These are phyloP conservation scores for Microcera coccophila DNA, from an alignment of 2,329 filamentous ascomycete genomes.

Conservation along the genomic window DNA sequence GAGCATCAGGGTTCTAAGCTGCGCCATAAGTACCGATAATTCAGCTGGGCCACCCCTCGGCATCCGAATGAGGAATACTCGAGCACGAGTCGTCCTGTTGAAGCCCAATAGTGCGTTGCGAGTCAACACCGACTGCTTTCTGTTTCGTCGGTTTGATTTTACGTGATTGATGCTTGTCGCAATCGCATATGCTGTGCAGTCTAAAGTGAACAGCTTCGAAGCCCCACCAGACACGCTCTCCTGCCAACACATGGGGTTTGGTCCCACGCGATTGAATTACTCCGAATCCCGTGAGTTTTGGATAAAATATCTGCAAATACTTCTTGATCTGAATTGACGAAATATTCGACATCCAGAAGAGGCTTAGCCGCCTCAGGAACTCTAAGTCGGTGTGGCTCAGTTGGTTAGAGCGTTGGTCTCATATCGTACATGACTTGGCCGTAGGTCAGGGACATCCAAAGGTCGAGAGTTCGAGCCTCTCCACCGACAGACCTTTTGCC, in stretches of 20 bases:
- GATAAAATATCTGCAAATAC: background rate
- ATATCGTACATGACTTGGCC: slow-evolving; percentile 22
- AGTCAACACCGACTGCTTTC: too few species aligned
- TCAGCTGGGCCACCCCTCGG: too few species aligned
- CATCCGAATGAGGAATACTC: too few species aligned
- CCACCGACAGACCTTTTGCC: slow-evolving; percentile 20
- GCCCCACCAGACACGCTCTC: background rate
- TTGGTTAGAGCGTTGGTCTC: slow-evolving; percentile 30
- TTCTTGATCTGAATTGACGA: slow-evolving; percentile 2
- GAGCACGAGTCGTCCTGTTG: too few species aligned
- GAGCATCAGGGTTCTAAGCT: too few species aligned
- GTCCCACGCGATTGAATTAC: background rate
- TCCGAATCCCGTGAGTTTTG: background rate
- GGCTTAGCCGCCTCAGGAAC: slow-evolving; percentile 5
- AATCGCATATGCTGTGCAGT: background rate
- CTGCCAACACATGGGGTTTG: background rate
- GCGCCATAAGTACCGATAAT: too few species aligned
- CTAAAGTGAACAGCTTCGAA: background rate
- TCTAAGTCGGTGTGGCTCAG: slow-evolving; percentile 26
- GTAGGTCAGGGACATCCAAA: slow-evolving; percentile 25
- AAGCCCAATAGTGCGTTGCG: too few species aligned
- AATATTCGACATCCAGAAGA: slow-evolving; percentile 8
- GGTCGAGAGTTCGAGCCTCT: slow-evolving; percentile 30
- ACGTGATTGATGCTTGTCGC: too few species aligned
- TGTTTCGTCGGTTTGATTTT: too few species aligned